A percentile compares a stretch with the other conserved stretches of the same genome.
These are phyloP conservation scores for Solanum ahanhuiri DNA, from an alignment of 257 asterid species.

Conservation along the genomic window DNA sequence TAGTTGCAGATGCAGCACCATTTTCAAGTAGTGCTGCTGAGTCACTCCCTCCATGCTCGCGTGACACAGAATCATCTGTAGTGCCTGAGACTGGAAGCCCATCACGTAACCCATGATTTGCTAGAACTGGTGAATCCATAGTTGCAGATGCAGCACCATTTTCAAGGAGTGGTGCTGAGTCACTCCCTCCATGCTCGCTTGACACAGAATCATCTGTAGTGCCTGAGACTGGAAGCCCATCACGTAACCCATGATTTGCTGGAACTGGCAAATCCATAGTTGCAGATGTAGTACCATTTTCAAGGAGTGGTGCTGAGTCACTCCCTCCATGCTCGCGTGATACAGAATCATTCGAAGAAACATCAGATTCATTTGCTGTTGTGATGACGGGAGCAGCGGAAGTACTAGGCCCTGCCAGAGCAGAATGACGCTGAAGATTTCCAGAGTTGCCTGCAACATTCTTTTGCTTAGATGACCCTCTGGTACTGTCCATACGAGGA, in stretches of 20 bases:
- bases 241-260: neutral
- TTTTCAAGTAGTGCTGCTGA: constrained; percentile 10
- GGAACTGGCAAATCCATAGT: constrained; percentile 17
- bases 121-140: constrained; percentile 17
- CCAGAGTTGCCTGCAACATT: constrained; percentile 31
- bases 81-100: neutral
- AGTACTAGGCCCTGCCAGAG: constrained; percentile 52
- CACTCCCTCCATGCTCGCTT: constrained; percentile 25
- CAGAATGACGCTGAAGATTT: constrained; percentile 17
- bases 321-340: constrained; percentile 23
- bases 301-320: constrained; percentile 16
- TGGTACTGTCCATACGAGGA: constrained; percentile 31
- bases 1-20: neutral
- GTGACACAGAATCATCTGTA: neutral
- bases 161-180: constrained; percentile 10
- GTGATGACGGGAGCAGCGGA: constrained; percentile 25
- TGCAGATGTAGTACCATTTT: constrained; percentile 9
- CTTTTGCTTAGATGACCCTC: constrained; percentile 52
- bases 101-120: neutral
- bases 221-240: neutral
- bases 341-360: constrained; percentile 14
- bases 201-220: neutral
- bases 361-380: constrained; percentile 27
- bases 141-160: constrained; percentile 3
- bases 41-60: constrained; percentile 27